Evolutionary conservation across 495 filamentous ascomycete genomes (phyloP).

Genomic region (Aspergillus asperescens): DNA sequence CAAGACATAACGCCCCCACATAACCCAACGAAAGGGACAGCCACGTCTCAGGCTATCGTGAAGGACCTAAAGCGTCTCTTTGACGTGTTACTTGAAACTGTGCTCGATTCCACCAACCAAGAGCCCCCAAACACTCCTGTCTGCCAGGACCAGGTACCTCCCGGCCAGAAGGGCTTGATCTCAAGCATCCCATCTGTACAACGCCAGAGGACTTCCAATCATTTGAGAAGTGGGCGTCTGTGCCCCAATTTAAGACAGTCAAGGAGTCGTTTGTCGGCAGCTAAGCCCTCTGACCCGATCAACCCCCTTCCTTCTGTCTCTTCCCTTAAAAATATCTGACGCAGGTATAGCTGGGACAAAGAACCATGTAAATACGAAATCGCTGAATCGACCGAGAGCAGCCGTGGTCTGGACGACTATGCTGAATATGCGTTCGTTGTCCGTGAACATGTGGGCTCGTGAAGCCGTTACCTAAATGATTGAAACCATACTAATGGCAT

Average conservation of each 20-base stretch:
- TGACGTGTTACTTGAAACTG: no score
- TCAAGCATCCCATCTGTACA: slow-evolving; percentile 20
- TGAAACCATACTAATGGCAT: background rate
- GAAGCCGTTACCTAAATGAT: background rate
- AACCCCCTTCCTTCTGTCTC: slow-evolving; percentile 5
- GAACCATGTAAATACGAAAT: slow-evolving; percentile 25
- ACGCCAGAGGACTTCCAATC: slow-evolving; percentile 22
- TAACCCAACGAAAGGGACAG: no score
- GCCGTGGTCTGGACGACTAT: background rate
- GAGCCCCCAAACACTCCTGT: no score
- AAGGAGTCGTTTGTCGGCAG: slow-evolving; percentile 19
- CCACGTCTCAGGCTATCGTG: no score
- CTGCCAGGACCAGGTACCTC: no score
- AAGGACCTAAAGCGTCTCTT: no score
- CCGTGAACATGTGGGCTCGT: background rate
- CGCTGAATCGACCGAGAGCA: background rate
- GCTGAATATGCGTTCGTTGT: background rate
- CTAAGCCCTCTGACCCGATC: no score
- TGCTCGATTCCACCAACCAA: no score
- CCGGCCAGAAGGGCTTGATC: slow-evolving; percentile 16
- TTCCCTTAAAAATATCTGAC: slow-evolving; percentile 12
- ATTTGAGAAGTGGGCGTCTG: slow-evolving; percentile 21
- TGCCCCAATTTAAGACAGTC: slow-evolving; percentile 18
- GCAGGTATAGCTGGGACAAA: slow-evolving; percentile 23
- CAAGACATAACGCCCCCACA: no score